Conservation (phyloP, 1,139 yeast genomes). For the Geotrichum reessii region DNA sequence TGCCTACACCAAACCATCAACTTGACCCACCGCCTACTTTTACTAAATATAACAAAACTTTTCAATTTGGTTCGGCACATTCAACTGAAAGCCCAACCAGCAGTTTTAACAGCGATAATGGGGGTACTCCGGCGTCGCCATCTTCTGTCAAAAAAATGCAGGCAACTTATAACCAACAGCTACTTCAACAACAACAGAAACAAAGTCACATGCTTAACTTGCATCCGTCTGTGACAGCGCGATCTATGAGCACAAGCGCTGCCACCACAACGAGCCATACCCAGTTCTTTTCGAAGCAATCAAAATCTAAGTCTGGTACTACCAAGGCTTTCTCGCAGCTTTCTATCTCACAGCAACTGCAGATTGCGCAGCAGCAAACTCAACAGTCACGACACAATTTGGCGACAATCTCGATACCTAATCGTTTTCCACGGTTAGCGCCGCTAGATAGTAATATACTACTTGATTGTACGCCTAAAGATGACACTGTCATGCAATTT, state of each 20-base stretch:
- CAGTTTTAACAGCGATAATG: neutral
- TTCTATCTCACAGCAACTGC: neutral
- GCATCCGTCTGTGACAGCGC: neutral
- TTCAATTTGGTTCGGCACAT: neutral
- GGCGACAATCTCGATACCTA: neutral
- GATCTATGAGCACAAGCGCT: neutral
- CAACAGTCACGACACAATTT: constrained; percentile 1
- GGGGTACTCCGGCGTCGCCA: neutral
- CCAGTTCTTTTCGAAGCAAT: constrained; percentile 1
- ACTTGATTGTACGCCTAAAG: constrained; percentile 32
- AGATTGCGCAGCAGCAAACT: constrained; percentile 3
- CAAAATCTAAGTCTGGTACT: constrained; percentile 4
- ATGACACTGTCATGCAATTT: constrained; percentile 29
- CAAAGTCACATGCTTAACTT: constrained; percentile 2
- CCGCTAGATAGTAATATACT: constrained; percentile 30
- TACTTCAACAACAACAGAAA: constrained; percentile 15
- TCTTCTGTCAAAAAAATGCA: constrained; percentile 9
- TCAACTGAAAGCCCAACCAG: neutral
- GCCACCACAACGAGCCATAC: neutral
- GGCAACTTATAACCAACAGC: constrained; percentile 14
- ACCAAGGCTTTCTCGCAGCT: neutral
- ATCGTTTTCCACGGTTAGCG: constrained; percentile 25
- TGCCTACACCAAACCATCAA: constrained; percentile 2
- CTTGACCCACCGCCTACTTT: neutral
- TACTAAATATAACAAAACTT: neutral